These are phyloP conservation scores for Gnomoniopsis sp. DNA, from an alignment of 2,329 filamentous ascomycete genomes.

Conservation along the genomic window DNA sequence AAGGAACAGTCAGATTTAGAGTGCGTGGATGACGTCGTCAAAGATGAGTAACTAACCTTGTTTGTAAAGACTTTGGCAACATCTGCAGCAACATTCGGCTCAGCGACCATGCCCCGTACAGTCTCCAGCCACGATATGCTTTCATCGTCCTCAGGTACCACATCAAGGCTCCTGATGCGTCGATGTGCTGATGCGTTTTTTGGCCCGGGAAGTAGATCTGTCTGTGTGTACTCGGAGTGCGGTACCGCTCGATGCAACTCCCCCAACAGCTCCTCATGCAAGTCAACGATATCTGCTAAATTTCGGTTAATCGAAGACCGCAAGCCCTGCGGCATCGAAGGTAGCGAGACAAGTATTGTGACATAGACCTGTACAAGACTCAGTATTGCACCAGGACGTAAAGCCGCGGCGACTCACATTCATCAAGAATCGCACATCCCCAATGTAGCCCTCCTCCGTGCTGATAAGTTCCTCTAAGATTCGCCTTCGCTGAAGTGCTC, in stretches of 20 bases:
- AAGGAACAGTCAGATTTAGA: conserved; percentile 5
- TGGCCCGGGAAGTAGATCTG: conserved; percentile 26
- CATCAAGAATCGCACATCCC: conserved; percentile 80
- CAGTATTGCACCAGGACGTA: not conserved
- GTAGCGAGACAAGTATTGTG: conserved; percentile 69
- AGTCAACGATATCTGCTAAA: conserved; percentile 71
- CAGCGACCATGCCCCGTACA: conserved; percentile 50
- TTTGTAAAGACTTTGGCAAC: conserved; percentile 59
- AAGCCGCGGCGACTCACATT: conserved; percentile 56
- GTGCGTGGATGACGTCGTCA: not conserved
- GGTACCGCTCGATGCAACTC: conserved; percentile 71
- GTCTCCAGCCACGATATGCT: conserved; percentile 40
- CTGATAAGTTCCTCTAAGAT: conserved; percentile 81
- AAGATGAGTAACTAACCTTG: conserved; percentile 38
- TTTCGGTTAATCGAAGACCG: conserved; percentile 75
- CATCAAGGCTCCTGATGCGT: conserved; percentile 47
- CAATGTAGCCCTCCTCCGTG: conserved; percentile 86
- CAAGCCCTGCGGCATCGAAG: conserved; percentile 59
- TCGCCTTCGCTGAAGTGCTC: conserved; percentile 71
- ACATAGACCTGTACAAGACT: conserved; percentile 60
- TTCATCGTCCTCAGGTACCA: conserved; percentile 38
- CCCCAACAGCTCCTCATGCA: conserved; percentile 78
- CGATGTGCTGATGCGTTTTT: conserved; percentile 31
- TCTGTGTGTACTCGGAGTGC: conserved; percentile 59
- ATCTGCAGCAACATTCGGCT: conserved; percentile 57